A percentile compares a stretch with the other conserved stretches of the same genome.
Evolutionary conservation across 1,139 yeast species (phyloP).

Genomic region (Lodderomyces metapsilosis): DNA sequence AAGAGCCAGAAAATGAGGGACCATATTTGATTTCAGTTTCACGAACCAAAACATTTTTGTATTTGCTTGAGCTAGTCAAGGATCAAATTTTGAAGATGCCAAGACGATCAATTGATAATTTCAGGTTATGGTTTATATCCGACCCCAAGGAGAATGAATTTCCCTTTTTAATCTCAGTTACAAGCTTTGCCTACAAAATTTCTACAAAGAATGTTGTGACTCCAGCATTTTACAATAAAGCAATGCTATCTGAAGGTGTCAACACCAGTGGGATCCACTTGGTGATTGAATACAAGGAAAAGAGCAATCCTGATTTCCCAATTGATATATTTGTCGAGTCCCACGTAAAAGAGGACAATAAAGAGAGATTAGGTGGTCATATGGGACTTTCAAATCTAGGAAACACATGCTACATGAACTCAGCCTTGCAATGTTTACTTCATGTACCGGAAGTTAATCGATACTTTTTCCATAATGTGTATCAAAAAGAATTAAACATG

Average conservation of each 20-base stretch:
- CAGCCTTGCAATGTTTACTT: slow-evolving; percentile 85
- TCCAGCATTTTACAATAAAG: slow-evolving; percentile 21
- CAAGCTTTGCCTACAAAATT: slow-evolving; percentile 31
- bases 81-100: slow-evolving; percentile 19
- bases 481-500: slow-evolving; percentile 63
- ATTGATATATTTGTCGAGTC: slow-evolving; percentile 19
- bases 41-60: slow-evolving; percentile 33
- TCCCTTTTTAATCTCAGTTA: slow-evolving; percentile 24
- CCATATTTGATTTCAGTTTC: slow-evolving; percentile 26
- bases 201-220: slow-evolving; percentile 31
- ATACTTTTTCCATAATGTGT: slow-evolving; percentile 68
- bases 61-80: slow-evolving; percentile 29
- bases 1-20: slow-evolving; percentile 13
- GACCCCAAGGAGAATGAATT: slow-evolving; percentile 22
- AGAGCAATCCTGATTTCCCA: slow-evolving; percentile 24
- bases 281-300: slow-evolving; percentile 32
- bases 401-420: slow-evolving; percentile 95
- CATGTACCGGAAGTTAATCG: slow-evolving; percentile 84
- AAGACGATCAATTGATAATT: slow-evolving; percentile 16
- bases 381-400: slow-evolving; percentile 81
- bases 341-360: slow-evolving; percentile 8
- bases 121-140: slow-evolving; percentile 40
- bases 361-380: slow-evolving; percentile 28
- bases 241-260: slow-evolving; percentile 35
- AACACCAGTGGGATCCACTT: slow-evolving; percentile 28